Conservation (phyloP, 2,329 filamentous ascomycete genomes). For the Aspergillus cejpii region DNA sequence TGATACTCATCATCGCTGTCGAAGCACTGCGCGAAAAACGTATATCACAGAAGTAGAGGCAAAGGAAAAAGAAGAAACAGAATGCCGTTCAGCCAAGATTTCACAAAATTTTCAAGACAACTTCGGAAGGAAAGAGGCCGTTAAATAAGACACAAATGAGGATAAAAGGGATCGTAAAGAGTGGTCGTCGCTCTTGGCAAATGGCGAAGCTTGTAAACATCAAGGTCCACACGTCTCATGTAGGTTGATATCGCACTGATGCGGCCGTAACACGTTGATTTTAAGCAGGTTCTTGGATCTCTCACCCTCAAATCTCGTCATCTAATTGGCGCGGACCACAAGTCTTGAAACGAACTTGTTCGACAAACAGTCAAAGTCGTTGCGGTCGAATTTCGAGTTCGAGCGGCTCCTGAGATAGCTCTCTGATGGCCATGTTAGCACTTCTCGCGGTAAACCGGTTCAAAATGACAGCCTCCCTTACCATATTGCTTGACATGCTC, state of each 20-base stretch:
- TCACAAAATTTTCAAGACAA: conserved; percentile 6
- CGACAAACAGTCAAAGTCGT: conserved; percentile 89
- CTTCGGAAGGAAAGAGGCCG: conserved; percentile 10
- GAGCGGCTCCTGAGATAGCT: conserved; percentile 74
- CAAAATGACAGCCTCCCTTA: conserved; percentile 45
- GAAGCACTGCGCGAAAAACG: conserved; percentile 34
- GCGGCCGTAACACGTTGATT: conserved; percentile 22
- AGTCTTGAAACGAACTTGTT: conserved; percentile 97
- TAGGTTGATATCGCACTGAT: conserved; percentile 21
- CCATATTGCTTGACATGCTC: conserved; percentile 89
- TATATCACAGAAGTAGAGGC: conserved; percentile 32
- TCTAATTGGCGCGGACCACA: conserved; percentile 85
- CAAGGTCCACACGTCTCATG: conserved; percentile 28
- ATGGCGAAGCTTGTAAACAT: conserved; percentile 21
- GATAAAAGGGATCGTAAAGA: conserved; percentile 19
- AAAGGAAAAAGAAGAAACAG: conserved; percentile 23
- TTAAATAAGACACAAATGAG: conserved; percentile 9
- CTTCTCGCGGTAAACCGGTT: conserved; percentile 5
- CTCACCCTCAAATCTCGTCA: conserved; percentile 19
- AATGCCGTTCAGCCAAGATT: conserved; percentile 16
- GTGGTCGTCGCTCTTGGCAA: conserved; percentile 18
- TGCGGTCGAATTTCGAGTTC: conserved; percentile 76
- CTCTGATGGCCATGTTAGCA: conserved; percentile 57
- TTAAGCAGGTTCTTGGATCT: conserved; percentile 8
- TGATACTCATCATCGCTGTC: conserved; percentile 38